phyloP scores from a whole-genome alignment of 139 green algal genomes.

The Dunaliella primolecta region DNA sequence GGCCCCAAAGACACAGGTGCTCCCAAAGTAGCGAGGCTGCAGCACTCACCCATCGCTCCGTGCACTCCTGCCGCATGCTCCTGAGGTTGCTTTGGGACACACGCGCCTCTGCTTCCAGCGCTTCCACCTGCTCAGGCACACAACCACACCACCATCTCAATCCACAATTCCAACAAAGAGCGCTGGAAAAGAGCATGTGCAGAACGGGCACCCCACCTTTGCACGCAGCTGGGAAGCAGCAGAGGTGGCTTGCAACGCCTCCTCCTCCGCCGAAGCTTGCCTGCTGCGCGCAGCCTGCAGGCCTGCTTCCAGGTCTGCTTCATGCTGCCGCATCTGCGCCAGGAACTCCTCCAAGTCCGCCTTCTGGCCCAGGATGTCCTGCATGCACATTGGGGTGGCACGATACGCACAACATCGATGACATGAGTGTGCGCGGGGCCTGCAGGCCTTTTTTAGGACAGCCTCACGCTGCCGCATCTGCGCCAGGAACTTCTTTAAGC shows the following conservation, averaged over 20 bases:
- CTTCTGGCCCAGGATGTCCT: conserved; percentile 19
- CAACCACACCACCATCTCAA: no score
- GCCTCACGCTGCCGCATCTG: neutral
- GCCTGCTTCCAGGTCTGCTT: conserved; percentile 12
- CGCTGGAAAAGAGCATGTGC: no score
- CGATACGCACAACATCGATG: no score
- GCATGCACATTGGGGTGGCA: neutral
- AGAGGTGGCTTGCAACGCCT: neutral
- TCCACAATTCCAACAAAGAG: no score
- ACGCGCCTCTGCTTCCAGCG: conserved; percentile 3
- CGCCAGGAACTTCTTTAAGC: conserved; percentile 28
- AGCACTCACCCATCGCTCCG: conserved; percentile 52
- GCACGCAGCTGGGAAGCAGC: neutral
- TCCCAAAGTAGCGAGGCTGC: no score
- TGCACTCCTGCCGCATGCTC: conserved; percentile 54
- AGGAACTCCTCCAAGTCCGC: conserved; percentile 31
- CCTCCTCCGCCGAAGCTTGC: neutral
- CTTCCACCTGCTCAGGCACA: conserved; percentile 17
- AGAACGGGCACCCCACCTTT: no score
- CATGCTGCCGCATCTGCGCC: neutral
- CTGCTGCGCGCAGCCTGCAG: neutral
- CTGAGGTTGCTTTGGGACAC: conserved; percentile 40
- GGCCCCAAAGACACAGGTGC: no score
- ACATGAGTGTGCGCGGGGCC: neutral
- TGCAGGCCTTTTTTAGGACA: conserved; percentile 11